A percentile compares a stretch with the other conserved stretches of the same genome.
Conservation (phyloP, 768 basidiomycete genomes). For the Rossbeevera mucosa region DNA sequence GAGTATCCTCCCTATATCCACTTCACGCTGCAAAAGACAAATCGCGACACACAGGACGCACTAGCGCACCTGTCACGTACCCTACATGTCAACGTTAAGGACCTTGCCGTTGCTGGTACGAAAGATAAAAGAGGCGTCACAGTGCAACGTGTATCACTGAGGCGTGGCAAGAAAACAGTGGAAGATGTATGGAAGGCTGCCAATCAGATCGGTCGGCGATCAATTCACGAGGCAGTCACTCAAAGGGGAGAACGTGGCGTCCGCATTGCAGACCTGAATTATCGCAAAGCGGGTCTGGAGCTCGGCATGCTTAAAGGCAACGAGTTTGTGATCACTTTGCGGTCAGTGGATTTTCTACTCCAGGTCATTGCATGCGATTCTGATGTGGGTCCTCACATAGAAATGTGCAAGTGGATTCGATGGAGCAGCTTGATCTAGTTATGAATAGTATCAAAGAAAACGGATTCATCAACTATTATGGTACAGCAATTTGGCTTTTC, state of each 20-base stretch:
- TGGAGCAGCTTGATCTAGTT: slow-evolving; percentile 66
- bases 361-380: not conserved
- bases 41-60: slow-evolving; percentile 95
- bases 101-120: slow-evolving; percentile 88
- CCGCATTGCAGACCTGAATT: slow-evolving; percentile 82
- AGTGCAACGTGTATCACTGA: slow-evolving; percentile 82
- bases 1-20: slow-evolving; percentile 86
- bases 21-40: slow-evolving; percentile 95
- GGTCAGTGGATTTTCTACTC: slow-evolving; percentile 42
- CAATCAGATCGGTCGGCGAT: slow-evolving; percentile 62
- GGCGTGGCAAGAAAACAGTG: slow-evolving; percentile 69
- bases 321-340: slow-evolving; percentile 87
- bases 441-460: slow-evolving; percentile 72
- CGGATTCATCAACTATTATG: slow-evolving; percentile 98
- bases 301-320: slow-evolving; percentile 97
- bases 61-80: slow-evolving; percentile 73
- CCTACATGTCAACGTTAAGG: slow-evolving; percentile 72
- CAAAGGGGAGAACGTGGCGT: slow-evolving; percentile 87
- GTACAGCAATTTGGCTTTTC: slow-evolving; percentile 36
- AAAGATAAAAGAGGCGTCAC: slow-evolving; percentile 99
- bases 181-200: slow-evolving; percentile 82
- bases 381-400: slow-evolving; percentile 37
- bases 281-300: slow-evolving; percentile 77
- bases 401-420: slow-evolving; percentile 77
- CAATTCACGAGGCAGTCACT: slow-evolving; percentile 51